Conservation (phyloP, 495 filamentous ascomycete species). For the Pyrenopolyporus hunteri region DNA sequence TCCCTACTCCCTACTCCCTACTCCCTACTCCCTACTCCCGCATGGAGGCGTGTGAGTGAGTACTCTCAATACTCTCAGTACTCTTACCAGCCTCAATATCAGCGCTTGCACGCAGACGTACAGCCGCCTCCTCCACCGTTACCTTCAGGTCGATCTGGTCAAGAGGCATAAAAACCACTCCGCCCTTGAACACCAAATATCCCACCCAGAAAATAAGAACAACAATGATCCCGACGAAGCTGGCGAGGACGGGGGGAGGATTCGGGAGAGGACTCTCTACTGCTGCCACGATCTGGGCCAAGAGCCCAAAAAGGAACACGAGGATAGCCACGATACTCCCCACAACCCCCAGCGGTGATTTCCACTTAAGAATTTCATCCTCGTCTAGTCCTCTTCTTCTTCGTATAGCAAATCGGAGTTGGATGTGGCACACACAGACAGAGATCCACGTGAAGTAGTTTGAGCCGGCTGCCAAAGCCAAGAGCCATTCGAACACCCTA, state of each 20-base stretch:
- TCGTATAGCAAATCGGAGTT: constrained; percentile 60
- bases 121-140: constrained; percentile 3
- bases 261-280: constrained; percentile 22
- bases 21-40: too few species aligned
- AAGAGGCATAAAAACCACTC: constrained; percentile 23
- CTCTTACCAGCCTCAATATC: constrained; percentile 22
- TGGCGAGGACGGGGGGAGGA: constrained; percentile 23
- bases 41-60: too few species aligned
- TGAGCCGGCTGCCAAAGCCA: constrained; percentile 65
- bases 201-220: constrained; percentile 29
- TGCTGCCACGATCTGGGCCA: constrained; percentile 33
- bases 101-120: neutral
- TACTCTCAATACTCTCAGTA: too few species aligned
- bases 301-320: constrained; percentile 32
- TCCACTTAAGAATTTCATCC: constrained; percentile 23
- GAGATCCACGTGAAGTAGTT: constrained; percentile 71
- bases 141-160: constrained; percentile 30
- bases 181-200: constrained; percentile 23
- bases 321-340: constrained; percentile 32
- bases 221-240: constrained; percentile 33
- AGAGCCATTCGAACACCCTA: constrained; percentile 61
- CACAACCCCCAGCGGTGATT: constrained; percentile 27
- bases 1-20: too few species aligned
- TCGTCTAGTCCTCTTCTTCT: constrained; percentile 15
- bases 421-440: constrained; percentile 69